Conservation (phyloP, 192 early-diverging fungal genomes). For the Coemansia sp. region DNA sequence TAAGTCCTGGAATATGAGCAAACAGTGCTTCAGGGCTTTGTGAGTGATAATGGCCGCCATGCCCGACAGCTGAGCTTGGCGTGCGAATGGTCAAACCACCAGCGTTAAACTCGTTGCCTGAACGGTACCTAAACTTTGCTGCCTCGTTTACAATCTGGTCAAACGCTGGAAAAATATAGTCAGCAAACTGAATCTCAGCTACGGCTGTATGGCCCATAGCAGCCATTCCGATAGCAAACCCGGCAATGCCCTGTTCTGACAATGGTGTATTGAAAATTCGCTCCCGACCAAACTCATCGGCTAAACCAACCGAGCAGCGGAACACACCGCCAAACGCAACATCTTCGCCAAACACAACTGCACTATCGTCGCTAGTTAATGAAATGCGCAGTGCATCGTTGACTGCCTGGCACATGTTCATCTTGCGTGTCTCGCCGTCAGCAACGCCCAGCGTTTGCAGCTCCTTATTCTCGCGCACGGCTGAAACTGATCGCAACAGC, state of each 20-base stretch:
- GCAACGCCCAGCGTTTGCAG: conserved; percentile 59
- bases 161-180: conserved; percentile 98
- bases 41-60: conserved; percentile 96
- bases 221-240: conserved; percentile 94
- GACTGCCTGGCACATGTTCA: conserved; percentile 93
- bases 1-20: conserved; percentile 91
- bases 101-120: conserved; percentile 87
- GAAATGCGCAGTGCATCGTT: conserved; percentile 94
- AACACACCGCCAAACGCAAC: conserved; percentile 98
- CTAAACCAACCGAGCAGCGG: conserved; percentile 87
- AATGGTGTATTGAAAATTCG: conserved; percentile 97
- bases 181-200: conserved; percentile 98
- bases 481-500: conserved; percentile 71
- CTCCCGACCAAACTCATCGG: conserved; percentile 85
- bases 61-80: conserved; percentile 92
- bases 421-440: conserved; percentile 62
- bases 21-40: conserved; percentile 94
- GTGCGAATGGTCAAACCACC: conserved; percentile 89
- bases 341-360: conserved; percentile 97
- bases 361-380: conserved; percentile 82
- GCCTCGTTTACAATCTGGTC: conserved; percentile 99
- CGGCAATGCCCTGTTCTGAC: conserved; percentile 93
- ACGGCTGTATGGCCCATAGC: conserved; percentile 93
- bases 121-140: conserved; percentile 94
- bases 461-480: conserved; percentile 69